Conservation (phyloP, 495 filamentous ascomycete species). For the Penicillium roqueforti region DNA sequence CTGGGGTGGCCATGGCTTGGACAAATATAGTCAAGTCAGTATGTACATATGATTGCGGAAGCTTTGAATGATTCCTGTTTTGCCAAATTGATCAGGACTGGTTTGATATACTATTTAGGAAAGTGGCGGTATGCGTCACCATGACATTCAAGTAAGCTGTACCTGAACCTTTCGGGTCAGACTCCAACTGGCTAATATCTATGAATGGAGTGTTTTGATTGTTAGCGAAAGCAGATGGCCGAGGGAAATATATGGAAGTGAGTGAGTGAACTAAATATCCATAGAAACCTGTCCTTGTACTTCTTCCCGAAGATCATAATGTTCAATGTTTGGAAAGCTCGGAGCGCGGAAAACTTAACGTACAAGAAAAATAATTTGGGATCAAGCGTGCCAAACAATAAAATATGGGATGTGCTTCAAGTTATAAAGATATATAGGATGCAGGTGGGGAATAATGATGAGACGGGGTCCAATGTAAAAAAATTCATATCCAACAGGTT, state of each 20-base stretch:
- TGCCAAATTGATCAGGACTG: neutral
- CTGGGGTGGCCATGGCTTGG: slow-evolving; percentile 16
- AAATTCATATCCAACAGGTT: slow-evolving; percentile 14
- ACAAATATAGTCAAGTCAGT: neutral
- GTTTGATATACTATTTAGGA: neutral
- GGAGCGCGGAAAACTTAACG: neutral
- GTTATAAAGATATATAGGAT: slow-evolving; percentile 13
- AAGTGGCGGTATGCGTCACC: neutral
- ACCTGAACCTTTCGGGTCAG: neutral
- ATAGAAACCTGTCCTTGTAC: neutral
- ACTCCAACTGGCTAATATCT: neutral
- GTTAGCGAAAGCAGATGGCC: no score
- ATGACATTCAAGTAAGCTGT: neutral
- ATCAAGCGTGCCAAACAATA: neutral
- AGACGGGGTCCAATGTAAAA: slow-evolving; percentile 6
- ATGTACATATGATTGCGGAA: neutral
- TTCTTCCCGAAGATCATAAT: neutral
- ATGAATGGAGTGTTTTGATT: no score
- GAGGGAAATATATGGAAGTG: neutral
- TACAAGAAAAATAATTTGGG: neutral
- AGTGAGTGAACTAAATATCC: neutral
- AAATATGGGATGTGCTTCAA: neutral
- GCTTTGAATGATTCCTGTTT: neutral
- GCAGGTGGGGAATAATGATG: slow-evolving; percentile 26
- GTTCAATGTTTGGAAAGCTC: neutral